Base-by-base conservation (phyloP, 441 rosid genomes). In the Dalechampia spathulata region DNA sequence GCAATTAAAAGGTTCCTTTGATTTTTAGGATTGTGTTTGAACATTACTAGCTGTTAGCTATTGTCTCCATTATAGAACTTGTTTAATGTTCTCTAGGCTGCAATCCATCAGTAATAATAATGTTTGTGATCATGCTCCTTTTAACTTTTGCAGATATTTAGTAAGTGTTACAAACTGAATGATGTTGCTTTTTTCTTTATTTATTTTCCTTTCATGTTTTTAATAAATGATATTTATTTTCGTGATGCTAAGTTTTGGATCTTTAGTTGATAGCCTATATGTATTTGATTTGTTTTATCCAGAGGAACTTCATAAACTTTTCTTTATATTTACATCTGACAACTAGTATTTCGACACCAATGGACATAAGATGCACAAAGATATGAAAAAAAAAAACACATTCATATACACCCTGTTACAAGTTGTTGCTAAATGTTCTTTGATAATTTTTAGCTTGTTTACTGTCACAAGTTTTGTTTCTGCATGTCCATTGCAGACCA, bases 401-500 rank as follows among this genome's bases (percentile, higher is more conserved):
- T 30, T 30, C 22, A 30, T 10, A 40, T 15, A 10, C 20, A 3
- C 16, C 34, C 34, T 30, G 44, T 23, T 32, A 30, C 34, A 11
- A 11, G 16, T 19, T 32, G n/a, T 65, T 44, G 49, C 42, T 52
- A 22, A 34, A 7, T 28, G 3, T 25, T 58, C 45, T 46, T 11
- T 10, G 50, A 39, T 9, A 4, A 21, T 40, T 26, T 32, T 13
- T 17, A n/a, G n/a, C n/a, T n/a, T n/a, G n/a, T 14, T 36, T 27
- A 22, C 28, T 37, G 23, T 26, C 21, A 0, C 51, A 48, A 50
- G 19, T 32, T 23, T 12, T 43, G 30, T 38, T 44, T 65, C 43
- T 60, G 52, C 51, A 36, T 22, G 21, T 57, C 37, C 37, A 15
- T 72, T 64, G 57, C 70, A 93, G 99, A 75, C 99, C 94, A 63